Conservation (phyloP, 768 basidiomycete species). For the Peribolospora baueri region DNA sequence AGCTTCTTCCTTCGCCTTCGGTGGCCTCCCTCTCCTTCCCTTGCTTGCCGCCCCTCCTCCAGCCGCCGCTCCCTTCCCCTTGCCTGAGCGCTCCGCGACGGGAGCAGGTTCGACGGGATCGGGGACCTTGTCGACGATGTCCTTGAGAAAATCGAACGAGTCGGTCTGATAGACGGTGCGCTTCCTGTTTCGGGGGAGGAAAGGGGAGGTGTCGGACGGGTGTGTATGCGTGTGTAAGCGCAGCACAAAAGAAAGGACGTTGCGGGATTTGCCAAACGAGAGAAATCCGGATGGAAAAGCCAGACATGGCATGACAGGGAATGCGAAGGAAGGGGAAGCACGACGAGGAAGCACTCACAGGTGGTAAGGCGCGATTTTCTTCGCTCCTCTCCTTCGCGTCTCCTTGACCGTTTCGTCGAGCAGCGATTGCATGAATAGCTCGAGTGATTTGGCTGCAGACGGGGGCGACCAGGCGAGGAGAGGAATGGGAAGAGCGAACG, state of each 20-base stretch:
- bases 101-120: slow-evolving; percentile 71
- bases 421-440: slow-evolving; percentile 65
- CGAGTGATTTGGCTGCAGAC: slow-evolving; percentile 62
- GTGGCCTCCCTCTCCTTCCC: slow-evolving; percentile 1
- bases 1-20: slow-evolving; percentile 6
- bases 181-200: slow-evolving; percentile 33
- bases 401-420: slow-evolving; percentile 63
- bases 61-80: slow-evolving; percentile 5
- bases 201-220: not conserved
- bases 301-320: not conserved
- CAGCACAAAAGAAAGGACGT: not conserved
- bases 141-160: slow-evolving; percentile 80
- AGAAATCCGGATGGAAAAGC: not conserved
- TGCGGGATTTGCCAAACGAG: too few relatives aligned
- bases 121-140: slow-evolving; percentile 60
- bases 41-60: slow-evolving; percentile 3
- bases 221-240: not conserved
- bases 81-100: slow-evolving; percentile 25
- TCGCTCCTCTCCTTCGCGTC: slow-evolving; percentile 48
- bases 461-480: not conserved
- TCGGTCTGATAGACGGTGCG: slow-evolving; percentile 68
- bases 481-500: not conserved
- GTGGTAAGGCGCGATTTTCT: slow-evolving; percentile 79
- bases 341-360: slow-evolving; percentile 33
- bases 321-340: not conserved